These are phyloP conservation scores for Anthracocystis panici-leucophaei DNA, from an alignment of 1,284 basidiomycete species.

Conservation along the genomic window DNA sequence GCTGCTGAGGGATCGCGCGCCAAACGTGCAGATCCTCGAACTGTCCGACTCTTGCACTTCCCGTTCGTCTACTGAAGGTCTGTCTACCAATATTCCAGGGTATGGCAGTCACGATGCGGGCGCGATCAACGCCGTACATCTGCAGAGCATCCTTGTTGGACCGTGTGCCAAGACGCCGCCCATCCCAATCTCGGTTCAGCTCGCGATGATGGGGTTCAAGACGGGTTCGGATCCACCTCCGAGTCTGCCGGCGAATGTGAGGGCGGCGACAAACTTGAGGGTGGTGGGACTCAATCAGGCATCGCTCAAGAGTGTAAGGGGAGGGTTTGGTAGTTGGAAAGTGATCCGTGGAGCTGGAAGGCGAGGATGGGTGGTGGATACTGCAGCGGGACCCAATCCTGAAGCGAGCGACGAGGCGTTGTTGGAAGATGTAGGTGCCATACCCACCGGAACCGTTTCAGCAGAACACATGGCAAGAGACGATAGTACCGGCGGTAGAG, in stretches of 20 bases:
- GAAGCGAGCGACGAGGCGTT: slow-evolving; percentile 55
- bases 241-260: slow-evolving; percentile 30
- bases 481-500: slow-evolving; percentile 1
- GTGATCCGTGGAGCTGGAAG: slow-evolving; percentile 90
- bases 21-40: slow-evolving; percentile 86
- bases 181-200: slow-evolving; percentile 60
- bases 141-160: slow-evolving; percentile 72
- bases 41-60: slow-evolving; percentile 76
- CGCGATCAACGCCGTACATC: slow-evolving; percentile 74
- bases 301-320: slow-evolving; percentile 79
- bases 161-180: slow-evolving; percentile 64
- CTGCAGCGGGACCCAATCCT: slow-evolving; percentile 81
- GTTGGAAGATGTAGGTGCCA: slow-evolving; percentile 19
- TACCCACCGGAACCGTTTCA: slow-evolving; percentile 2
- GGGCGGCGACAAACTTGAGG: slow-evolving; percentile 78
- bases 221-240: slow-evolving; percentile 65
- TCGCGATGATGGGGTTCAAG: slow-evolving; percentile 64
- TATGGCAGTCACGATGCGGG: slow-evolving; percentile 72
- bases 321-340: slow-evolving; percentile 85
- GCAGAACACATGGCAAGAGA: slow-evolving; percentile 4
- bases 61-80: slow-evolving; percentile 31
- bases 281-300: slow-evolving; percentile 87
- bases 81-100: slow-evolving; percentile 53
- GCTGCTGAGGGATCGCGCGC: slow-evolving; percentile 79
- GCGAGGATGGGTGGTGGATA: slow-evolving; percentile 94